Evolutionary conservation across 2,329 filamentous ascomycete species (phyloP).

Genomic region (Epichloe brachyelytri): DNA sequence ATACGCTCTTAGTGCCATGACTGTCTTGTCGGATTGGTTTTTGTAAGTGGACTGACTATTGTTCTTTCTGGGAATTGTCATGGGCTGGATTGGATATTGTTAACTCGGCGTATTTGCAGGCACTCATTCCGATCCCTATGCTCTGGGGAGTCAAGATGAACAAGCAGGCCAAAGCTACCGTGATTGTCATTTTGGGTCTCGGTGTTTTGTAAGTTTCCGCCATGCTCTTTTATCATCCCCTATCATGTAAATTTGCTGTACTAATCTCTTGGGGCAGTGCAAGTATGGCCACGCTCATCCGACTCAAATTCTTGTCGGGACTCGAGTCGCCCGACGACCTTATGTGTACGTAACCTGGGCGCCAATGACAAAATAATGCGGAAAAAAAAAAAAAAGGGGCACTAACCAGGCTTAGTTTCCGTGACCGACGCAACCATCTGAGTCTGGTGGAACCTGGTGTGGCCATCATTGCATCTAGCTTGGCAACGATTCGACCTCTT

Average conservation of each 20-base stretch:
- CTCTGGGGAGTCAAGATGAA: slow-evolving; percentile 42
- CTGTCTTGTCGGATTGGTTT: slow-evolving; percentile 40
- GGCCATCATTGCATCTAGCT: slow-evolving; percentile 39
- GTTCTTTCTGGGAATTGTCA: background rate
- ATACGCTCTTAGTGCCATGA: slow-evolving; percentile 39
- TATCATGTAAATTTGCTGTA: slow-evolving; percentile 7
- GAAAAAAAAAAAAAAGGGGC: background rate
- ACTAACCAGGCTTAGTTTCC: slow-evolving; percentile 23
- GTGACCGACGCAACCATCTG: slow-evolving; percentile 41
- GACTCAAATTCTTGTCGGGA: slow-evolving; percentile 34
- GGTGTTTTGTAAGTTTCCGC: slow-evolving; percentile 27
- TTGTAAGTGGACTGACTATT: slow-evolving; percentile 19
- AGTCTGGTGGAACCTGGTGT: slow-evolving; percentile 44
- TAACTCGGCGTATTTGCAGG: slow-evolving; percentile 16
- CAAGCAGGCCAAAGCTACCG: slow-evolving; percentile 36
- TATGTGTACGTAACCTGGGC: slow-evolving; percentile 26
- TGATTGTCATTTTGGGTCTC: slow-evolving; percentile 34
- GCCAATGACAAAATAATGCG: background rate
- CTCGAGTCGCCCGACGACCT: slow-evolving; percentile 33
- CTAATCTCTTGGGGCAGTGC: slow-evolving; percentile 22
- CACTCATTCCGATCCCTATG: slow-evolving; percentile 40
- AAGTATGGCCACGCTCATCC: slow-evolving; percentile 40
- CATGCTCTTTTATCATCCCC: slow-evolving; percentile 8
- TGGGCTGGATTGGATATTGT: background rate
- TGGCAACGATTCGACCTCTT: slow-evolving; percentile 41